phyloP scores from a whole-genome alignment of 2,329 filamentous ascomycete genomes.

The Diaporthe aspalathi region DNA sequence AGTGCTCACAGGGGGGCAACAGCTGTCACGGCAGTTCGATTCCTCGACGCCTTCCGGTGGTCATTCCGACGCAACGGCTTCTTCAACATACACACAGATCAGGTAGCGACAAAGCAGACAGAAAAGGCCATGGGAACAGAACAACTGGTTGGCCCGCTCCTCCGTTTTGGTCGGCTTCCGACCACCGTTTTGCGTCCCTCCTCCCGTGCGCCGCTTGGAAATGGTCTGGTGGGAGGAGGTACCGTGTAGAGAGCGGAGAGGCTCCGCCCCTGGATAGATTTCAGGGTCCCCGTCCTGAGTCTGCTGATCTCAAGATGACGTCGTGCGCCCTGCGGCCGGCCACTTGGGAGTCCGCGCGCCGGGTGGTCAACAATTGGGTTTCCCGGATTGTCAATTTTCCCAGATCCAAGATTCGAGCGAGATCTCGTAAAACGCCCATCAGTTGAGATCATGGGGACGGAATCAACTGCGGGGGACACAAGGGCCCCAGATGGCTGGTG shows the following conservation, averaged over 20 bases:
- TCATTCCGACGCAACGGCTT: conserved; percentile 3
- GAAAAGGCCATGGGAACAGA: not conserved
- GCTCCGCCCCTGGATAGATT: conserved; percentile 3
- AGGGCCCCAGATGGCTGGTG: not conserved
- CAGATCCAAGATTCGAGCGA: conserved; percentile 14
- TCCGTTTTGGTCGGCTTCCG: conserved; percentile 19
- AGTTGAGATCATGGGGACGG: conserved; percentile 2
- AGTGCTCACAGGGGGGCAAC: not conserved
- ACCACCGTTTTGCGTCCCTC: conserved; percentile 4
- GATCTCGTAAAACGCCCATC: conserved; percentile 9
- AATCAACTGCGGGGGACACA: not conserved
- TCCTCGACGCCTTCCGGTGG: not conserved
- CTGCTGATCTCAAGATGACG: conserved; percentile 28
- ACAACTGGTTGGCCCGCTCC: conserved; percentile 15
- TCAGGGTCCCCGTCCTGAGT: not conserved
- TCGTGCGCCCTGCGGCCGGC: not conserved
- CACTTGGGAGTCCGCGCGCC: not conserved
- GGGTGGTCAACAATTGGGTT: not conserved
- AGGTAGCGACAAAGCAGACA: not conserved
- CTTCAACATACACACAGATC: not conserved
- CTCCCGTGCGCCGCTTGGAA: not conserved
- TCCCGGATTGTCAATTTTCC: conserved; percentile 12
- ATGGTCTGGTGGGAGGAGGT: not conserved
- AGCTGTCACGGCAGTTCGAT: conserved; percentile 18
- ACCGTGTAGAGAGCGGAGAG: conserved; percentile 1